These are phyloP conservation scores for Xylariaceae sp. DNA, from an alignment of 2,329 filamentous ascomycete species.

Conservation along the genomic window DNA sequence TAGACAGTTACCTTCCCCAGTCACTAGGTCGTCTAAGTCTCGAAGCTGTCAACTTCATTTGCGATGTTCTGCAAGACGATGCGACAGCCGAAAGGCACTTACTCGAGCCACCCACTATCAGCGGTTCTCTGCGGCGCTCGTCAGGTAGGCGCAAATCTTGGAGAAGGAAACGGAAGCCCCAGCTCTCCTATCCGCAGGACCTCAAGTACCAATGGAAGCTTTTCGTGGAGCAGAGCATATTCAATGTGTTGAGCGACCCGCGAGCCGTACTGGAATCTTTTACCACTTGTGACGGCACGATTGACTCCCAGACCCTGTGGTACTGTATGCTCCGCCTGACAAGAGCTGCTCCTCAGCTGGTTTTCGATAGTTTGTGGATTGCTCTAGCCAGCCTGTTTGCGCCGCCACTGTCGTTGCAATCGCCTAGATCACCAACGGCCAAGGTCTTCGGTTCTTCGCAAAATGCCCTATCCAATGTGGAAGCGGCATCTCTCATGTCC, in stretches of 20 bases:
- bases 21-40: constrained; percentile 53
- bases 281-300: constrained; percentile 47
- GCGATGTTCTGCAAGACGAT: constrained; percentile 58
- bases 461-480: constrained; percentile 42
- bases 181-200: constrained; percentile 28
- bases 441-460: constrained; percentile 36
- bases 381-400: constrained; percentile 57
- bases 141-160: constrained; percentile 30
- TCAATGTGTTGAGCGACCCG: constrained; percentile 60
- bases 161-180: constrained; percentile 33
- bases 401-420: constrained; percentile 47
- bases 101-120: constrained; percentile 40
- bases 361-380: constrained; percentile 65
- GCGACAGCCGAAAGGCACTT: constrained; percentile 49
- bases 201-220: constrained; percentile 52
- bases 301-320: constrained; percentile 62
- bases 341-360: constrained; percentile 53
- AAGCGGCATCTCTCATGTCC: constrained; percentile 54
- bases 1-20: constrained; percentile 50
- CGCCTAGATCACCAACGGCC: constrained; percentile 37
- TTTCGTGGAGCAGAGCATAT: constrained; percentile 64
- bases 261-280: constrained; percentile 57
- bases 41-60: constrained; percentile 58
- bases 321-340: constrained; percentile 62
- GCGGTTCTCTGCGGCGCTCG: constrained; percentile 27